Conservation (phyloP, 257 asterid genomes). For the Solanum tacnaense region DNA sequence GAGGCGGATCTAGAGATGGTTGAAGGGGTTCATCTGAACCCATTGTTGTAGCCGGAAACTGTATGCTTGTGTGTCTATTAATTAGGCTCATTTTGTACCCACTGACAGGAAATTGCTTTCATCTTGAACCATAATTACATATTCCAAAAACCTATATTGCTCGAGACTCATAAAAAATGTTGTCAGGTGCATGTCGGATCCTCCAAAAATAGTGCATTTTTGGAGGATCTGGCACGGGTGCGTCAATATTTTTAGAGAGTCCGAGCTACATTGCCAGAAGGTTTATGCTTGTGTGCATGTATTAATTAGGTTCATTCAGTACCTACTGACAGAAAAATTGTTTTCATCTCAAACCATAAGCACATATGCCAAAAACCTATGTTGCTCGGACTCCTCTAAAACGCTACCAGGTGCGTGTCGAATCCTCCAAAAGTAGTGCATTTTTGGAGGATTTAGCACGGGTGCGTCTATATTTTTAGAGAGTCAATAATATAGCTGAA, state of each 20-base stretch:
- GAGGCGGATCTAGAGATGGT: neutral
- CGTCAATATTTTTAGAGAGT: neutral
- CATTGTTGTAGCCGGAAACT: too few species aligned
- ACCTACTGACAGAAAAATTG: neutral
- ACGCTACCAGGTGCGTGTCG: neutral
- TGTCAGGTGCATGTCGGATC: neutral
- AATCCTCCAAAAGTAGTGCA: neutral
- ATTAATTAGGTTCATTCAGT: neutral
- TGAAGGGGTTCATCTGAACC: neutral
- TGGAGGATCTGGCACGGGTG: neutral
- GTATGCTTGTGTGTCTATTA: neutral
- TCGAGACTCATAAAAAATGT: neutral
- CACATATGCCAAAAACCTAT: neutral
- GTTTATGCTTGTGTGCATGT: neutral
- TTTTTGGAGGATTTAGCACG: neutral
- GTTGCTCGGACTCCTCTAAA: accelerated
- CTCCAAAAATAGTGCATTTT: neutral
- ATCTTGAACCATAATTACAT: neutral
- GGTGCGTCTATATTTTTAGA: neutral
- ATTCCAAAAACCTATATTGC: neutral
- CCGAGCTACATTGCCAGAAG: accelerated
- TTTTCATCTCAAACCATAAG: neutral
- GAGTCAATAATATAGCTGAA: neutral
- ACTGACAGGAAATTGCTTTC: neutral
- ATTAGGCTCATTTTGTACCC: neutral